Evolutionary conservation across 495 filamentous ascomycete genomes (phyloP), one percentile per base, ranked within the genome.

Genomic region (Penicillium roqueforti): DNA sequence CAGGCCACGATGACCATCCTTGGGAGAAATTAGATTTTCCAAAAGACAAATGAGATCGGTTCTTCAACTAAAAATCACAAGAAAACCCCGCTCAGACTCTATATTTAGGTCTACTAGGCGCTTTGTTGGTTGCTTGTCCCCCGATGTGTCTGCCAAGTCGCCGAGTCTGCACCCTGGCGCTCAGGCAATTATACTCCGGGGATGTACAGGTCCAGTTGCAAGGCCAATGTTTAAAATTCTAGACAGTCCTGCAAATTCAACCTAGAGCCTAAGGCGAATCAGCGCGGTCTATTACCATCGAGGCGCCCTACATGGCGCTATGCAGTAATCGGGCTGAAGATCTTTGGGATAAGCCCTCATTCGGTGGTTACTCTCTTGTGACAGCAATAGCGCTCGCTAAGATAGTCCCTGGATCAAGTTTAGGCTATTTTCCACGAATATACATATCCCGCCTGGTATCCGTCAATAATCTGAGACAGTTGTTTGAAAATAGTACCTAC

Each of bases 101-200:
- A 57, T 57, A 34, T 56, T 55, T 62, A 45, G 29, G 39, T 18
- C 10, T 9, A 25, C 16, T 22, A 39, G 46, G 40, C 51, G 31
- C 50, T 47, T 57, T 1, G 40, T 31, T 23, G 38, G 39, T 2
- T 52, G 39, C 14, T 36, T 47, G 40, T 38, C 28, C 44, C 44
- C n/a, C 14, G 19, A 37, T 32, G 29, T 39, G 26, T 51, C 50
- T 48, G 63, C 63, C 63, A 61, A 66, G 57, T 58, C 60, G 63
- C 63, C 63, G 58, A 66, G 57, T 58, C 60, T 66, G 57, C 60
- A 58, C 6, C 51, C 44, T 63, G 25, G 54, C 57, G 62, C 60
- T 46, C 47, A n/a, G n/a, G 46, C 53, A 46, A 29, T 45, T 39
- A 41, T 47, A 9, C 47, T 43, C 41, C 40, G 36, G 34, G 51